Evolutionary conservation across 2,329 filamentous ascomycete genomes (phyloP), one percentile per base, ranked within the genome.

Genomic region (Paramyrothecium sp.): DNA sequence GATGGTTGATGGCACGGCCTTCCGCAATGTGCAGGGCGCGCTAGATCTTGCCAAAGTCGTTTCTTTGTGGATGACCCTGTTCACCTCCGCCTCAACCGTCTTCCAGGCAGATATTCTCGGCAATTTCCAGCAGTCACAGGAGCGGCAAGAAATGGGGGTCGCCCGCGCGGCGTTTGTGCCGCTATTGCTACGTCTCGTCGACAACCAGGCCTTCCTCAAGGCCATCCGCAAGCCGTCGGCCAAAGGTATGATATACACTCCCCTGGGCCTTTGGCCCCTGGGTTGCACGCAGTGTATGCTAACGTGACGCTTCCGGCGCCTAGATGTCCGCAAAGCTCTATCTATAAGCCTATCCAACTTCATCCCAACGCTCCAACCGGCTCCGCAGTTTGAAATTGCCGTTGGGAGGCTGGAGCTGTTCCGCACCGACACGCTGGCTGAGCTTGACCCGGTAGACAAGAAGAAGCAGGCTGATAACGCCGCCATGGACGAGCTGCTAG

Each of bases 131-230:
- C 73, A 70, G 47, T 74, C 75, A 1, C 78, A 78, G 53, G 70
- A 75, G 1, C 75, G 77, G 20, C 79, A 87, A 33, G 86, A 89
- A 53, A 82, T 87, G 75, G 84, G 84, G 53, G 75, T 81, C 49
- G 78, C 87, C 2, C 80, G 85, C 20, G 83, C 86, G 50, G 87
- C 85, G 0, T 82, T 91, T 59, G 83, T 87, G 2, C 81, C 87
- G 67, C 75, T 91, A 19, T 72, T 89, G 7, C 73, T 89, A 52
- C 81, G 83, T 0, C 75, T 89, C 12, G 81, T 83, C 55, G 87
- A 90, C 60, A 88, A 87, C 61, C 72, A 73, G 3, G 73, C 76
- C 4, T 78, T 89, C 12, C 69, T 88, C 4, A 73, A 75, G 49
- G 78, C 82, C 3, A 69, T 91, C 51, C 76, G 77, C 56, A 80